Percentiles rank a stretch among this genome's conserved stretches.
Evolutionary conservation across 2,329 filamentous ascomycete genomes (phyloP).

Genomic region (Sporothrix protearum): DNA sequence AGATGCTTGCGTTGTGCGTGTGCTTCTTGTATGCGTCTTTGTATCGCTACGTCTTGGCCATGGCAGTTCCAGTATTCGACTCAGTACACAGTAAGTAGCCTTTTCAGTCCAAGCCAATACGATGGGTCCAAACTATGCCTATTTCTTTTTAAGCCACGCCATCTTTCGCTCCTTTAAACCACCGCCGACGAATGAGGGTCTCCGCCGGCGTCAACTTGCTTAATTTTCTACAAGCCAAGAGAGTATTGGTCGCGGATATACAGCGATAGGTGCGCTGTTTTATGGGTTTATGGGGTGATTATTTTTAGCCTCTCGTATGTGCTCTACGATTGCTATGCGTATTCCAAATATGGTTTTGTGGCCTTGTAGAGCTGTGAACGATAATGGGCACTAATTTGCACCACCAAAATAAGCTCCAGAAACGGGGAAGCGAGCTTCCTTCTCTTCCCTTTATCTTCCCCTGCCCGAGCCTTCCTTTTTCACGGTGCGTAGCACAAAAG

Average conservation of each 20-base stretch:
- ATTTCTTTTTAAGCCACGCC: neutral
- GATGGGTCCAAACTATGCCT: neutral
- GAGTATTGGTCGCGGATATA: neutral
- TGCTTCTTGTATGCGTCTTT: neutral
- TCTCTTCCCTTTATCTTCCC: neutral
- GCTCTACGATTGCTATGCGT: neutral
- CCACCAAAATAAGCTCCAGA: neutral
- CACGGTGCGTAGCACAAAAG: neutral
- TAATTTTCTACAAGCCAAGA: neutral
- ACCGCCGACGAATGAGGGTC: neutral
- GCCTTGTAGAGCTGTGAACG: neutral
- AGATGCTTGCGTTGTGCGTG: neutral
- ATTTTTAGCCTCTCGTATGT: conserved; percentile 3
- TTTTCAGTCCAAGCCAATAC: neutral
- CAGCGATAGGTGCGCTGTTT: neutral
- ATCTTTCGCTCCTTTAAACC: neutral
- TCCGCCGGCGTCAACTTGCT: neutral
- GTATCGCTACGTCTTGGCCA: neutral
- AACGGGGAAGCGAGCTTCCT: neutral
- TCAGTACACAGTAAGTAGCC: too few relatives aligned
- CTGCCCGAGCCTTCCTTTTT: neutral
- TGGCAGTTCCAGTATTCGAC: neutral
- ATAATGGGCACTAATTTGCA: neutral
- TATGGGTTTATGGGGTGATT: neutral
- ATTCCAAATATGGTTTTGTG: too few relatives aligned